phyloP scores from a whole-genome alignment of 2,329 filamentous ascomycete species.

The Colletotrichum somersetense region DNA sequence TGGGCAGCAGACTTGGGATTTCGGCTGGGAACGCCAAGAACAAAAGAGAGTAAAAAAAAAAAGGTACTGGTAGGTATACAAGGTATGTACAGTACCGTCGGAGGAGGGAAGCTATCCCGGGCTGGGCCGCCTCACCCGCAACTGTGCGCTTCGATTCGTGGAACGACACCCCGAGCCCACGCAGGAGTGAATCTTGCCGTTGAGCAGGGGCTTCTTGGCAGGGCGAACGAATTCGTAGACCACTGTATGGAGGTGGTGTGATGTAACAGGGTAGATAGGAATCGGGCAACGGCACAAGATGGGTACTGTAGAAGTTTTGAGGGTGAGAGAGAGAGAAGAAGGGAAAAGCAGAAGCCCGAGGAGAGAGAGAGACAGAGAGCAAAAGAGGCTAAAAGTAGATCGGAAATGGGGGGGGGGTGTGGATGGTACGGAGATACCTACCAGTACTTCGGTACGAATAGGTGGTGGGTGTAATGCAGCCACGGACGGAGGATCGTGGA shows the following conservation, averaged over 20 bases:
- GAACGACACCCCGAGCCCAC: slow-evolving; percentile 35
- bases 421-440: slow-evolving; percentile 7
- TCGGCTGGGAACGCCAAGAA: neutral
- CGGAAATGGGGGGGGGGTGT: slow-evolving; percentile 16
- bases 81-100: neutral
- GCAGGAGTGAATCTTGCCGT: slow-evolving; percentile 36
- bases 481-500: slow-evolving; percentile 12
- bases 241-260: neutral
- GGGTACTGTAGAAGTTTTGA: neutral
- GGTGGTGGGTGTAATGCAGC: neutral
- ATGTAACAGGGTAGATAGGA: neutral
- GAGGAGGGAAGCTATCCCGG: slow-evolving; percentile 18
- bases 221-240: neutral
- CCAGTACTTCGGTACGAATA: too few relatives aligned
- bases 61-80: neutral
- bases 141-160: slow-evolving; percentile 35
- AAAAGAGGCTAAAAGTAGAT: slow-evolving; percentile 38
- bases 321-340: slow-evolving; percentile 5
- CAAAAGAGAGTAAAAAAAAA: neutral
- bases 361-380: neutral
- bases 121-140: slow-evolving; percentile 36
- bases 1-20: slow-evolving; percentile 15
- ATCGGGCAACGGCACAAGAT: neutral
- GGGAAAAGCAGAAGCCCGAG: neutral
- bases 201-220: slow-evolving; percentile 23